Conservation (phyloP, 306 rosid species). For the Amphicarpaea edgeworthii region DNA sequence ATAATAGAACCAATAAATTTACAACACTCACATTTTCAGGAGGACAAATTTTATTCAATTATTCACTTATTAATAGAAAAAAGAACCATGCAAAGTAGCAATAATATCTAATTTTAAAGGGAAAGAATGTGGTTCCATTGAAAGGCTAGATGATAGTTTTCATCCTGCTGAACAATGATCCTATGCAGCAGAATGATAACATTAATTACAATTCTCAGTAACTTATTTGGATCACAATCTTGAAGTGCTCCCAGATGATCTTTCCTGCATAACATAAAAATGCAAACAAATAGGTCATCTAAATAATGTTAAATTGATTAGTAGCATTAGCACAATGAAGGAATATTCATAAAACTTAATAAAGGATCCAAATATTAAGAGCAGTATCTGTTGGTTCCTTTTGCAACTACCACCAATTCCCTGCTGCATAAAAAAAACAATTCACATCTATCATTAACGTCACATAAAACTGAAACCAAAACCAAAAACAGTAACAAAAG, state of each 20-base stretch:
- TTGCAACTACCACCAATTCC: slow-evolving; percentile 55
- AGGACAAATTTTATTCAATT: background rate
- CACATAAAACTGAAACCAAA: slow-evolving; percentile 3
- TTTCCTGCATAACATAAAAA: slow-evolving; percentile 42
- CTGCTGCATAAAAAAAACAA: slow-evolving; percentile 49
- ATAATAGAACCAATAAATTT: no score
- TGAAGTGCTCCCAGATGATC: background rate
- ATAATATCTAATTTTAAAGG: background rate
- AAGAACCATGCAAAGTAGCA: background rate
- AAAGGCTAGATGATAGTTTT: background rate
- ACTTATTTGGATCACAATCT: background rate
- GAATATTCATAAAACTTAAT: background rate
- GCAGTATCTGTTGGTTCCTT: slow-evolving; percentile 46
- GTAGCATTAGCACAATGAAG: background rate
- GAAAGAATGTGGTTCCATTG: slow-evolving; percentile 4
- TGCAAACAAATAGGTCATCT: background rate
- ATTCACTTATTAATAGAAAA: background rate
- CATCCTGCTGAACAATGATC: background rate
- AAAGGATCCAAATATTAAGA: slow-evolving; percentile 54
- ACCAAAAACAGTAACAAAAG: background rate
- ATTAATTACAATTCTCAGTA: background rate
- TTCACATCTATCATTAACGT: slow-evolving; percentile 13
- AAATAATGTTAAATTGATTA: background rate
- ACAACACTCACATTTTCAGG: no score
- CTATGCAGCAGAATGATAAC: slow-evolving; percentile 3